Evolutionary conservation across 225 moss, liverwort and hornwort genomes (phyloP), one percentile per base, ranked within the genome.

Genomic region (Polytrichum formosum): DNA sequence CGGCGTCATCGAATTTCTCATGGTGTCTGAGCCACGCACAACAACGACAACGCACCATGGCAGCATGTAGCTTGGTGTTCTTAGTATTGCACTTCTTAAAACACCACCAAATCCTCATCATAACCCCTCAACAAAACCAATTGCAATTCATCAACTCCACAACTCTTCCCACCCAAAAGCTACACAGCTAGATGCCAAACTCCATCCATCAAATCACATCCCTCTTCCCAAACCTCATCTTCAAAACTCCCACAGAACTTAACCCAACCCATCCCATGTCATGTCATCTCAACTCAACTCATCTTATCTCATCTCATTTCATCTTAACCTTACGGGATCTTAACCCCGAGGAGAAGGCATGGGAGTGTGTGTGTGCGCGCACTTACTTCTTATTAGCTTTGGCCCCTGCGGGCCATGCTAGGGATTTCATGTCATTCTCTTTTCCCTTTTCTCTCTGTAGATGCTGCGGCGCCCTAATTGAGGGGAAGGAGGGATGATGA

Each of bases 391-490:
- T 82, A 63, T 70, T 82, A 63, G 69, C 28, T 66, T 85, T 82
- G 79, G 71, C 71, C 61, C 76, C 81, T 6, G 71, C 53, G 28
- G 79, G 79, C 85, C 85, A 82, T 77, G 85, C 82, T 76, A 85
- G 69, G 64, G 82, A 82, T 31, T 69, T 79, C 82, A 84, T 81
- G 61, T 66, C 80, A 79, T 74, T 64, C 73, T 73, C 59, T 63
- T 17, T 35, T 65, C 10, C 13, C 46, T 46, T 46, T 9, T 46
- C 46, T 46, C 46, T 46, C 4, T 46, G 46, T 46, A 2, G 46
- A 46, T 46, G 46, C 46, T 46, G 46, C 16, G 46, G 46, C 13
- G 46, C 46, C 13, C 46, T 46, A 46, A 46, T 46, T 13, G 46
- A 46, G 46, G 13, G 46, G 46, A 46, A 46, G 46, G 46, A 46